These are phyloP conservation scores for Mariannaea elegans DNA, from an alignment of 2,329 filamentous ascomycete species.

Conservation along the genomic window DNA sequence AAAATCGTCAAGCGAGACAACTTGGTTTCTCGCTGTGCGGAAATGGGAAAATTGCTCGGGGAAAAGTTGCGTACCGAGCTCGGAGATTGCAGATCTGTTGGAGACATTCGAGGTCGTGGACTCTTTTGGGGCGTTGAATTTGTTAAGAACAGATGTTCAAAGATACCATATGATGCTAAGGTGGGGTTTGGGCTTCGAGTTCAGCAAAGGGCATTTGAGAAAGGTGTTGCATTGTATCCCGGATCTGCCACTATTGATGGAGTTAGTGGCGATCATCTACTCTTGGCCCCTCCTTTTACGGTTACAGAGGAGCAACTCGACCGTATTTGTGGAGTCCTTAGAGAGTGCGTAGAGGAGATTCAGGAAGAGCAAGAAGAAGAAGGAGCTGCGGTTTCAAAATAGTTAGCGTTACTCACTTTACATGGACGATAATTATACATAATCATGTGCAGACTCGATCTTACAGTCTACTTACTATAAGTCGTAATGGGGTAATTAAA, in stretches of 20 bases:
- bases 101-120: constrained; percentile 28
- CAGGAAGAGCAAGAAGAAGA: no score
- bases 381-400: no score
- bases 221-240: constrained; percentile 64
- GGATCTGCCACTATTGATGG: constrained; percentile 69
- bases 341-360: constrained; percentile 22
- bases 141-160: constrained; percentile 46
- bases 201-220: constrained; percentile 42
- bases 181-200: constrained; percentile 41
- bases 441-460: no score
- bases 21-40: constrained; percentile 36
- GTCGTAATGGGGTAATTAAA: no score
- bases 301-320: constrained; percentile 51
- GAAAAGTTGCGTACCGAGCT: constrained; percentile 5
- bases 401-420: no score
- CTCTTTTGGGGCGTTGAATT: constrained; percentile 60
- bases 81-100: neutral
- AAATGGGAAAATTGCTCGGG: constrained; percentile 17
- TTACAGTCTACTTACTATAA: no score
- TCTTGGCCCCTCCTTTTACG: constrained; percentile 77
- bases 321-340: constrained; percentile 18
- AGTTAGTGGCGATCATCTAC: constrained; percentile 71
- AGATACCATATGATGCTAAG: constrained; percentile 45
- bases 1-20: constrained; percentile 47
- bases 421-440: no score